Evolutionary conservation across 352 stramenopile species (phyloP).

Genomic region (Phytophthora multivora): DNA sequence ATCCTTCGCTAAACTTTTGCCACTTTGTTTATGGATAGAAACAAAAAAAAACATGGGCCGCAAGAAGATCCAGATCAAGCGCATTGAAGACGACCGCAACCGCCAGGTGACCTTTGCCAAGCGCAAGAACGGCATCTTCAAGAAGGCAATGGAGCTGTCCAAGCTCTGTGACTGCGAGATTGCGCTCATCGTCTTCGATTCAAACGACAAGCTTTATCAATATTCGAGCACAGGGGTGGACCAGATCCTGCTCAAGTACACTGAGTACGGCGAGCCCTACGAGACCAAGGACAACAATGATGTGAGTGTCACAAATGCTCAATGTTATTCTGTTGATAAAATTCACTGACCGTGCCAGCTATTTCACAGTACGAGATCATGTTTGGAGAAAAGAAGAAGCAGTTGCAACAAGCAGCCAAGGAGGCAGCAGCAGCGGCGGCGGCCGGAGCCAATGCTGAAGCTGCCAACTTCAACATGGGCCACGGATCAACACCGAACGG

Average conservation of each 20-base stretch:
- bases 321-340: neutral
- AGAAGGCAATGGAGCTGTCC: conserved; percentile 88
- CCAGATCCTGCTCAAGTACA: conserved; percentile 88
- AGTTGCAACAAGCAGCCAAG: conserved; percentile 46
- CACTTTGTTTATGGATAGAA: conserved; percentile 1
- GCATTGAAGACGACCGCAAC: conserved; percentile 87
- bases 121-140: conserved; percentile 86
- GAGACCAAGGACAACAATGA: conserved; percentile 87
- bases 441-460: conserved; percentile 35
- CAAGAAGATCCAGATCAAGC: conserved; percentile 91
- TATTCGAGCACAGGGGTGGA: conserved; percentile 85
- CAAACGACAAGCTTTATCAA: conserved; percentile 87
- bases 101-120: conserved; percentile 86
- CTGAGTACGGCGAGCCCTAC: conserved; percentile 82
- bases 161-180: conserved; percentile 90
- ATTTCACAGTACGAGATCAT: conserved; percentile 75
- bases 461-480: conserved; percentile 39
- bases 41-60: conserved; percentile 57
- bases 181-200: conserved; percentile 87
- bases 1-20: conserved; percentile 12
- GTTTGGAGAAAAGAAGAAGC: conserved; percentile 85
- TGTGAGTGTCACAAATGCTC: conserved; percentile 38
- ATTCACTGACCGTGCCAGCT: neutral
- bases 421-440: conserved; percentile 44
- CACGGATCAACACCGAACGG: conserved; percentile 26